Percentiles rank a stretch among this genome's conserved stretches.
phyloP scores from a whole-genome alignment of 768 basidiomycete genomes.

The Serendipita sp. region DNA sequence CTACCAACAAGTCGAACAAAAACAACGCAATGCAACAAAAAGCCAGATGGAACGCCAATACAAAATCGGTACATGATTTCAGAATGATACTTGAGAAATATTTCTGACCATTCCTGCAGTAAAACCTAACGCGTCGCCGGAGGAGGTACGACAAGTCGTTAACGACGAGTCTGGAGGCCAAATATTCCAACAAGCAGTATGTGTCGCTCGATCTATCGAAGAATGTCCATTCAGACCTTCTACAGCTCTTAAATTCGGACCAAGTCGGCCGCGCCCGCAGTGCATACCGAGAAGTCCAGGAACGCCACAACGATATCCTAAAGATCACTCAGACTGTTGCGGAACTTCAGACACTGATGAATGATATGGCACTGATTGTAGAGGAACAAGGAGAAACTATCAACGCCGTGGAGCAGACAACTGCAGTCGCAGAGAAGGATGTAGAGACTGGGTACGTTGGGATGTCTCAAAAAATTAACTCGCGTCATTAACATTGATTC shows the following conservation, averaged over 20 bases:
- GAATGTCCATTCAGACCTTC: not conserved
- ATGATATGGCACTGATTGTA: constrained; percentile 68
- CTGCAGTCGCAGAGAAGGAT: constrained; percentile 46
- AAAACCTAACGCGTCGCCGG: constrained; percentile 71
- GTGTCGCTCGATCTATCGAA: constrained; percentile 4
- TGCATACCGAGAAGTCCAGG: constrained; percentile 78
- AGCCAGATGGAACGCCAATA: constrained; percentile 60
- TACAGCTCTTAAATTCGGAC: constrained; percentile 55
- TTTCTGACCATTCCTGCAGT: constrained; percentile 26
- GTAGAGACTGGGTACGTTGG: constrained; percentile 49
- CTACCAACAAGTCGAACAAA: constrained; percentile 62
- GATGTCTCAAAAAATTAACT: not conserved
- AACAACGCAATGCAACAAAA: constrained; percentile 45
- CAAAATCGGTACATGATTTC: constrained; percentile 41
- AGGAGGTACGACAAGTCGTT: constrained; percentile 61
- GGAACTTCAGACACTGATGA: constrained; percentile 80
- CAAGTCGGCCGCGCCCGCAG: constrained; percentile 70
- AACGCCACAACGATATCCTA: constrained; percentile 70
- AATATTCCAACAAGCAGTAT: constrained; percentile 65
- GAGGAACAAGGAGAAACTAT: constrained; percentile 70
- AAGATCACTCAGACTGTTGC: constrained; percentile 74
- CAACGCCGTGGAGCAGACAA: constrained; percentile 43
- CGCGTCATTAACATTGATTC: not conserved
- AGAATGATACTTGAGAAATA: not conserved
- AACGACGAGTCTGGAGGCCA: constrained; percentile 55